phyloP scores from a whole-genome alignment of 179 eudicot genomes.

The Patellifolia procumbens region DNA sequence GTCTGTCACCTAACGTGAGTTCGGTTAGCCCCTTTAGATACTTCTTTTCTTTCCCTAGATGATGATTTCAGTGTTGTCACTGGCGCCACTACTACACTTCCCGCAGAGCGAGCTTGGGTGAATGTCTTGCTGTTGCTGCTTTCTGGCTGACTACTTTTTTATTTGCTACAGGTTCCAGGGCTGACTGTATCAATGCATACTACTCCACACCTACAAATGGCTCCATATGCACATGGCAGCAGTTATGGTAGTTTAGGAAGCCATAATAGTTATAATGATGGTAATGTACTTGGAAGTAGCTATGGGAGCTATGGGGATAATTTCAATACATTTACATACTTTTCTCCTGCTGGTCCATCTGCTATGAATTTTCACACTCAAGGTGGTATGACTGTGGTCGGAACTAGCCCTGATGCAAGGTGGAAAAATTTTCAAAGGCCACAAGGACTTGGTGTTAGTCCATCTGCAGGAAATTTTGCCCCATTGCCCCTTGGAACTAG shows the following conservation, averaged over 20 bases:
- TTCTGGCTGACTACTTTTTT: conserved; percentile 4
- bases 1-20: conserved; percentile 98
- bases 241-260: conserved; percentile 98
- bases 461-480: conserved; percentile 71
- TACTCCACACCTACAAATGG: conserved; percentile 66
- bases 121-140: background rate
- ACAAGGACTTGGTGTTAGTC: conserved; percentile 83
- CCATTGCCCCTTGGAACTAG: conserved; percentile 94
- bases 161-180: conserved; percentile 61
- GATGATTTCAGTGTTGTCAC: background rate
- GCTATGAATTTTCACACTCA: conserved; percentile 69
- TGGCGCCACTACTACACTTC: conserved; percentile 1
- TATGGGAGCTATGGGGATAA: conserved; percentile 95
- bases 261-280: conserved; percentile 89
- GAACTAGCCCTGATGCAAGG: conserved; percentile 89
- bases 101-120: background rate
- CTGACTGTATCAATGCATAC: conserved; percentile 53
- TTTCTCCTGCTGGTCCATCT: conserved; percentile 86
- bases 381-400: conserved; percentile 61
- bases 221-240: conserved; percentile 64
- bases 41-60: background rate
- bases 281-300: conserved; percentile 74
- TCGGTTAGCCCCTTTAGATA: conserved; percentile 13
- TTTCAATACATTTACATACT: conserved; percentile 61
- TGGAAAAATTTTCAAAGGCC: conserved; percentile 56